These are phyloP conservation scores for Mychonastes homosphaera DNA, from an alignment of 139 green algal genomes.

Conservation along the genomic window DNA sequence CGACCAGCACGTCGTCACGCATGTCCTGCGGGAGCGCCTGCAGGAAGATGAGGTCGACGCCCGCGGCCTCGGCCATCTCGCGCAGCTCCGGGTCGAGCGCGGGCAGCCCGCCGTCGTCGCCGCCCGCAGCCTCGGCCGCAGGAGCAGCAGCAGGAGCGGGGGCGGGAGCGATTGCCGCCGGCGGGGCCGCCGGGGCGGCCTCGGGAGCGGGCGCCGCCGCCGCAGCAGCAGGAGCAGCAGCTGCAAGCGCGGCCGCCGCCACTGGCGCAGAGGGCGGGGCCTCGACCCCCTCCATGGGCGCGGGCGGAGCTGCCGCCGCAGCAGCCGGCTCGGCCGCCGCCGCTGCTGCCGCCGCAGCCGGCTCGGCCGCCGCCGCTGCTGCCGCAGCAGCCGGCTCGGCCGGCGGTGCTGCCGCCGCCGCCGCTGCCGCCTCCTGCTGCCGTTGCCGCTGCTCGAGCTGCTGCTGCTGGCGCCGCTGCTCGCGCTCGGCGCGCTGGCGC, in stretches of 20 bases:
- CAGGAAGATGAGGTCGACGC: slow-evolving; percentile 69
- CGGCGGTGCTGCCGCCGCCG: slow-evolving; percentile 10
- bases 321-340: neutral
- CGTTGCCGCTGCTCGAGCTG: slow-evolving; percentile 6
- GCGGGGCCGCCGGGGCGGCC: slow-evolving; percentile 1
- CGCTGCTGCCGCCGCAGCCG: neutral
- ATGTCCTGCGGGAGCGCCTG: slow-evolving; percentile 63
- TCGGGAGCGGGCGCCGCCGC: neutral
- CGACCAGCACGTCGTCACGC: slow-evolving; percentile 45
- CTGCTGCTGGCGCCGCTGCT: slow-evolving; percentile 6
- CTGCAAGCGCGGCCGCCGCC: neutral
- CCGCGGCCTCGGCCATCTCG: slow-evolving; percentile 24
- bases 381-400: slow-evolving; percentile 1
- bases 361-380: neutral
- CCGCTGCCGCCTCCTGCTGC: neutral
- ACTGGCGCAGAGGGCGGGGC: neutral
- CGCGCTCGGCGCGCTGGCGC: neutral
- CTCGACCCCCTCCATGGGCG: neutral
- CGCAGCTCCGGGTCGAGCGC: slow-evolving; percentile 16
- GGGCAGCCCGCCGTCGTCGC: neutral
- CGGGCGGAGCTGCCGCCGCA: neutral
- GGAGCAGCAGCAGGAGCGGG: neutral
- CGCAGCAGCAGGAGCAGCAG: neutral
- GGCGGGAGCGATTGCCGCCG: neutral
- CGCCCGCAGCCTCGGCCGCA: neutral